phyloP scores from a whole-genome alignment of 2,329 filamentous ascomycete genomes.

The Colletotrichum orchidophilum region DNA sequence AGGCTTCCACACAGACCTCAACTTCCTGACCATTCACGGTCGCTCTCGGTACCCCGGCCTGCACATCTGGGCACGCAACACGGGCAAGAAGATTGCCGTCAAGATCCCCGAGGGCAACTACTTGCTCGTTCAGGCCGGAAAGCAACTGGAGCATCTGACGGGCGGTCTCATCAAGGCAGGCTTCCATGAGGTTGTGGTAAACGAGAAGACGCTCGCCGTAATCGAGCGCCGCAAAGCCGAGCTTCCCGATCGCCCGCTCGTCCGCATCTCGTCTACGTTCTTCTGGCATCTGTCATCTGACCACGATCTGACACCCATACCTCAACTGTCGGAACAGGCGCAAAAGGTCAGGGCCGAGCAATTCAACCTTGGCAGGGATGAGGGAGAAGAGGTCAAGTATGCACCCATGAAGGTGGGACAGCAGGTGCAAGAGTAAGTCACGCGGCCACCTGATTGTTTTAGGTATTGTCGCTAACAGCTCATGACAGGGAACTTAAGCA shows the following conservation, averaged over 20 bases:
- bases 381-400: constrained; percentile 61
- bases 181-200: constrained; percentile 70
- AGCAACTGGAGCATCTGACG: constrained; percentile 70
- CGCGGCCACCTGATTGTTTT: too few species aligned
- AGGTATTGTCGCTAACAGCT: background rate
- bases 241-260: constrained; percentile 58
- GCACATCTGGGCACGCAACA: constrained; percentile 72
- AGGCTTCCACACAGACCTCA: constrained; percentile 72
- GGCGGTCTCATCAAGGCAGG: constrained; percentile 70
- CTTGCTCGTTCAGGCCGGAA: constrained; percentile 69
- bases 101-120: constrained; percentile 67
- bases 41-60: constrained; percentile 70
- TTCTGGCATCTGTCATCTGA: constrained; percentile 70
- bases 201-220: constrained; percentile 58
- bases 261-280: constrained; percentile 68
- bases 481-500: constrained; percentile 58
- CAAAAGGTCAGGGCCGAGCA: constrained; percentile 55
- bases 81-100: constrained; percentile 65
- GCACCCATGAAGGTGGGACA: constrained; percentile 66
- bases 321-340: constrained; percentile 56
- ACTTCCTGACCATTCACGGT: constrained; percentile 72
- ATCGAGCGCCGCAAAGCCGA: constrained; percentile 53
- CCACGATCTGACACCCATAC: constrained; percentile 62
- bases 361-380: constrained; percentile 59
- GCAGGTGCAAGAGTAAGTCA: constrained; percentile 64